phyloP scores from a whole-genome alignment of 2,329 filamentous ascomycete genomes.

The Leptographium procerum region DNA sequence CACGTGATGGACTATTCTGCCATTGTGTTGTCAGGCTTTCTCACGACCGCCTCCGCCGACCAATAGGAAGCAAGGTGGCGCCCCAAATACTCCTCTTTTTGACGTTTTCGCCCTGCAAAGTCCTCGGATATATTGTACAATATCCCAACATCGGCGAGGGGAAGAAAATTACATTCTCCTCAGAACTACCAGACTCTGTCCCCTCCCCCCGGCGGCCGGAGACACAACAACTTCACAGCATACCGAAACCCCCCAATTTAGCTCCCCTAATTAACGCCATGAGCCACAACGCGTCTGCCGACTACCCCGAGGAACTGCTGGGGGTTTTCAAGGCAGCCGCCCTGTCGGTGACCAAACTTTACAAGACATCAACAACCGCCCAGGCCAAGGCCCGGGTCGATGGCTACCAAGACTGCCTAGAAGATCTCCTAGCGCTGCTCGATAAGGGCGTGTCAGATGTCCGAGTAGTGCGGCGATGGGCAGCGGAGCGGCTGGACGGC shows the following conservation, averaged over 20 bases:
- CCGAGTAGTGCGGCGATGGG: conserved; percentile 50
- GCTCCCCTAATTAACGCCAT: neutral
- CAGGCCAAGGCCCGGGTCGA: conserved; percentile 64
- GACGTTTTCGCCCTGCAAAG: neutral
- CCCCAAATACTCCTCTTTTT: neutral
- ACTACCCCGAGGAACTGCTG: conserved; percentile 53
- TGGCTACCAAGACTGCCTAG: conserved; percentile 88
- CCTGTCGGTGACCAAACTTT: conserved; percentile 88
- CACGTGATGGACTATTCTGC: neutral
- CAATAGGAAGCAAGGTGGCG: neutral
- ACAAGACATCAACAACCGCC: conserved; percentile 77
- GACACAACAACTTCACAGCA: neutral
- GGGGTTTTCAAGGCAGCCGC: conserved; percentile 88
- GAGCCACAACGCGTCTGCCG: neutral
- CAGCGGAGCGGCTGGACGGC: conserved; percentile 57
- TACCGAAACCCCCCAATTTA: neutral
- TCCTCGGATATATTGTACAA: neutral
- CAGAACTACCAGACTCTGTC: neutral
- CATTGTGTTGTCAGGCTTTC: neutral
- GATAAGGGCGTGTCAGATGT: conserved; percentile 75
- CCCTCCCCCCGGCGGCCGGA: neutral
- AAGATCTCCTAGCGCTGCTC: conserved; percentile 76
- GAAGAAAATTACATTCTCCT: neutral
- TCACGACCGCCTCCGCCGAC: neutral
- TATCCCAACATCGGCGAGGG: neutral